Percentiles rank a stretch among this genome's conserved stretches.
phyloP scores from a whole-genome alignment of 768 basidiomycete genomes.

The Leccinellum luteum region DNA sequence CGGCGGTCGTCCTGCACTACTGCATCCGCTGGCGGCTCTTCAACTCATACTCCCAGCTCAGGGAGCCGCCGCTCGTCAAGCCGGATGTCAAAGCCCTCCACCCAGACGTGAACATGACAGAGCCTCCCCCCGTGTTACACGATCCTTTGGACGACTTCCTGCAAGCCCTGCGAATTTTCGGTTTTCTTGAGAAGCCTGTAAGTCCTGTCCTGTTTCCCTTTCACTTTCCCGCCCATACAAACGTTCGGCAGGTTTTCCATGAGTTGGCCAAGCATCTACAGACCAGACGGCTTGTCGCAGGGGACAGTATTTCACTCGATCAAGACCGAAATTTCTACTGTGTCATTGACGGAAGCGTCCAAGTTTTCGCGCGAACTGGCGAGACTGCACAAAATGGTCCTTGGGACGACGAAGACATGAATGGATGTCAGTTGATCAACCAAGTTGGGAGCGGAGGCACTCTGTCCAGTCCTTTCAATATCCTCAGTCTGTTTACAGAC shows the following conservation, averaged over 20 bases:
- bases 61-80: constrained; percentile 79
- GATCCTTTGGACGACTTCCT: constrained; percentile 98
- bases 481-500: constrained; percentile 95
- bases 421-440: constrained; percentile 94
- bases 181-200: constrained; percentile 95
- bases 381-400: constrained; percentile 49
- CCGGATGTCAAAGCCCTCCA: constrained; percentile 85
- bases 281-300: constrained; percentile 91
- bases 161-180: constrained; percentile 94
- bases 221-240: background rate
- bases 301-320: constrained; percentile 89
- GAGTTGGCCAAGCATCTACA: constrained; percentile 95
- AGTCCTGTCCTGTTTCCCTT: constrained; percentile 20
- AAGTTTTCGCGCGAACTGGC: constrained; percentile 81
- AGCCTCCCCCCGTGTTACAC: constrained; percentile 77
- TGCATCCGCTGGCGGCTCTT: constrained; percentile 82
- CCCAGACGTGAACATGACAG: constrained; percentile 82
- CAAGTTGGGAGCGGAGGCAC: constrained; percentile 96
- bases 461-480: constrained; percentile 93
- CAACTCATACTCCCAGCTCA: constrained; percentile 71
- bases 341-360: constrained; percentile 96
- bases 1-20: constrained; percentile 69
- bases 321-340: constrained; percentile 96
- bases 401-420: constrained; percentile 86
- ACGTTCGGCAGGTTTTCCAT: constrained; percentile 73